phyloP scores from a whole-genome alignment of 2,329 filamentous ascomycete genomes.

The Epichloe scottii region DNA sequence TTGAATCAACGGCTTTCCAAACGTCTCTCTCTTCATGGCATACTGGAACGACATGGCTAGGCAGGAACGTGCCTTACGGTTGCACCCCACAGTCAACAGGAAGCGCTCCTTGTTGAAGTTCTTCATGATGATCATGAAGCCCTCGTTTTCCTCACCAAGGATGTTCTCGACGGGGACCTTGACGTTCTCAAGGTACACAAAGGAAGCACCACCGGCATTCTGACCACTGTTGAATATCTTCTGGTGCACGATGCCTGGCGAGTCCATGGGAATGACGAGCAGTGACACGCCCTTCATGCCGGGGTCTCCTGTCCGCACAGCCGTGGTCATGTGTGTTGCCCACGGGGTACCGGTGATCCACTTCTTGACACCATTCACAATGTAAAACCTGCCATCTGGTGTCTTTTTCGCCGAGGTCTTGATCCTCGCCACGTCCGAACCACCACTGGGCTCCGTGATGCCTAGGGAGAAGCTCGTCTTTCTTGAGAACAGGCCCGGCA shows the following conservation, averaged over 20 bases:
- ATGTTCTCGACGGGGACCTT: slow-evolving; percentile 29
- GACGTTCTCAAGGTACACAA: slow-evolving; percentile 43
- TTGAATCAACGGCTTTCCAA: slow-evolving; percentile 43
- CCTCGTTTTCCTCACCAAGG: slow-evolving; percentile 39
- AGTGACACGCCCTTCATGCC: slow-evolving; percentile 43
- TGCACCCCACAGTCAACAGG: slow-evolving; percentile 41
- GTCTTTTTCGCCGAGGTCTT: slow-evolving; percentile 41
- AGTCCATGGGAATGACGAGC: slow-evolving; percentile 40
- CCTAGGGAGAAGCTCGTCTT: slow-evolving; percentile 50
- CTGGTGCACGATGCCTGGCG: slow-evolving; percentile 34
- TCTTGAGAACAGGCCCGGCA: slow-evolving; percentile 45
- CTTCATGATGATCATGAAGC: slow-evolving; percentile 44
- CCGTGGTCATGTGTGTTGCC: slow-evolving; percentile 50
- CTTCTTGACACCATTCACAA: slow-evolving; percentile 57
- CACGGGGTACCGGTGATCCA: slow-evolving; percentile 54
- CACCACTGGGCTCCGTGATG: slow-evolving; percentile 50
- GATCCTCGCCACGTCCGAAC: slow-evolving; percentile 53
- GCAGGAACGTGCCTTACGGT: slow-evolving; percentile 44
- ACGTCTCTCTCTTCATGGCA: slow-evolving; percentile 40
- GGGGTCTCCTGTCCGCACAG: slow-evolving; percentile 44
- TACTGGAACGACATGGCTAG: slow-evolving; percentile 39
- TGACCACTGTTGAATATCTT: slow-evolving; percentile 53
- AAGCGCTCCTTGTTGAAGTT: slow-evolving; percentile 48
- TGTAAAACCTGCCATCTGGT: slow-evolving; percentile 34
- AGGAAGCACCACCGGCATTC: slow-evolving; percentile 49